Evolutionary conservation across 805 yeast genomes (phyloP).

Genomic region (Groenewaldozyma salmanticensis): DNA sequence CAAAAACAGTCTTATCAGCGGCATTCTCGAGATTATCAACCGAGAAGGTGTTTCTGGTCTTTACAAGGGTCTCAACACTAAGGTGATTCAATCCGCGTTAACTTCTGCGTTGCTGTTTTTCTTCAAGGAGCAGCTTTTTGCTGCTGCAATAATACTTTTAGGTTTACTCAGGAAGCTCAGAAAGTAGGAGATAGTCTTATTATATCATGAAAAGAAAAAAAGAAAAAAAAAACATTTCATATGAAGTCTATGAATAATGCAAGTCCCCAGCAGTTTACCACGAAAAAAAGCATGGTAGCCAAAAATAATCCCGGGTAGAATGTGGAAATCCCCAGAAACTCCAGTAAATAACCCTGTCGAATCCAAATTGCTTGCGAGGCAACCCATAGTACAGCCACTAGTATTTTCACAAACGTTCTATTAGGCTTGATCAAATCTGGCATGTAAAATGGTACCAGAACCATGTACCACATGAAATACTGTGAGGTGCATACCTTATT

Average conservation of each 20-base stretch:
- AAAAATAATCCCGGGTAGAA: constrained; percentile 51
- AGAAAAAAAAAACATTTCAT: neutral
- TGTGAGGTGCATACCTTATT: constrained; percentile 89
- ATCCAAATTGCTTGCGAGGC: constrained; percentile 71
- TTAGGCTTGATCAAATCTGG: constrained; percentile 30
- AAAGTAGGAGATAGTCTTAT: constrained; percentile 3
- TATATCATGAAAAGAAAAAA: neutral
- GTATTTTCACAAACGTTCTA: constrained; percentile 15
- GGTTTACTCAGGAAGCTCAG: constrained; percentile 29
- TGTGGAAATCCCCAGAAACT: constrained; percentile 62
- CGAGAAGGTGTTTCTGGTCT: constrained; percentile 70
- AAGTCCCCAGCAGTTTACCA: constrained; percentile 51
- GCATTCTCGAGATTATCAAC: constrained; percentile 45
- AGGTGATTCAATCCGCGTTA: constrained; percentile 70
- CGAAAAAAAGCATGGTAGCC: constrained; percentile 50
- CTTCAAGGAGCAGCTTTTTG: constrained; percentile 77
- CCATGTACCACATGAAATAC: constrained; percentile 90
- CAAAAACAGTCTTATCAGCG: constrained; percentile 22
- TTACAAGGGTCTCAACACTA: constrained; percentile 73
- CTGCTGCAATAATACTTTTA: constrained; percentile 46
- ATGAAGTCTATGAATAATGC: constrained; percentile 41
- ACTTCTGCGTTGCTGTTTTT: constrained; percentile 87
- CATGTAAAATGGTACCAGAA: constrained; percentile 67
- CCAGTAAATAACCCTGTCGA: constrained; percentile 63
- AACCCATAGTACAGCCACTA: constrained; percentile 51